These are phyloP conservation scores for Aspergillus chevalieri DNA, from an alignment of 2,329 filamentous ascomycete genomes.

Conservation along the genomic window DNA sequence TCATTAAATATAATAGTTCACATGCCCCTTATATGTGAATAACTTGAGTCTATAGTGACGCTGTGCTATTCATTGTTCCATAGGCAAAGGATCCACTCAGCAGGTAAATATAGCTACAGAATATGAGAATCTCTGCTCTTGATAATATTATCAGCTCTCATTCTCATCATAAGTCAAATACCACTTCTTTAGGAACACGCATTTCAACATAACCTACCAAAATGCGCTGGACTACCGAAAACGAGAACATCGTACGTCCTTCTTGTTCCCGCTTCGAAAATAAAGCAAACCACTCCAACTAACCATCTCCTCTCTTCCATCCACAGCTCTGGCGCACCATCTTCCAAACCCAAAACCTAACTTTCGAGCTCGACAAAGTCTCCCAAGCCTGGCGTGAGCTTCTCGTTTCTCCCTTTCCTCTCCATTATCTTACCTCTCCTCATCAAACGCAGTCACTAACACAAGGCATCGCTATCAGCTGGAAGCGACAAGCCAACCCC, in stretches of 20 bases:
- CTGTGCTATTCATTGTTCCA: too few relatives aligned
- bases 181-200: not conserved
- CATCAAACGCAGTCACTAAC: not conserved
- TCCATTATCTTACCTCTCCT: not conserved
- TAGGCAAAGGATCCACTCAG: too few relatives aligned
- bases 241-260: not conserved
- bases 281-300: not conserved
- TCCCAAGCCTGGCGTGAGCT: constrained; percentile 2
- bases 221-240: not conserved
- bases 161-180: not conserved
- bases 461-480: not conserved
- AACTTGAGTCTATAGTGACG: too few relatives aligned
- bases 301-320: not conserved
- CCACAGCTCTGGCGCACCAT: constrained; percentile 12
- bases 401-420: not conserved
- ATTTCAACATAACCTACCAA: not conserved
- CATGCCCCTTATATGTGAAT: too few relatives aligned
- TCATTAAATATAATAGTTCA: too few relatives aligned
- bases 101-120: too few relatives aligned
- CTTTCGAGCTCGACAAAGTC: constrained; percentile 7
- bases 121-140: too few relatives aligned
- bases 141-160: too few relatives aligned
- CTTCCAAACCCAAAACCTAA: constrained; percentile 9
- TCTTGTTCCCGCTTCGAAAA: not conserved
- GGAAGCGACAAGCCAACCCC: constrained; percentile 8